Evolutionary conservation across 192 early-diverging fungal genomes (phyloP).

Genomic region (Backusella tarrabulga): DNA sequence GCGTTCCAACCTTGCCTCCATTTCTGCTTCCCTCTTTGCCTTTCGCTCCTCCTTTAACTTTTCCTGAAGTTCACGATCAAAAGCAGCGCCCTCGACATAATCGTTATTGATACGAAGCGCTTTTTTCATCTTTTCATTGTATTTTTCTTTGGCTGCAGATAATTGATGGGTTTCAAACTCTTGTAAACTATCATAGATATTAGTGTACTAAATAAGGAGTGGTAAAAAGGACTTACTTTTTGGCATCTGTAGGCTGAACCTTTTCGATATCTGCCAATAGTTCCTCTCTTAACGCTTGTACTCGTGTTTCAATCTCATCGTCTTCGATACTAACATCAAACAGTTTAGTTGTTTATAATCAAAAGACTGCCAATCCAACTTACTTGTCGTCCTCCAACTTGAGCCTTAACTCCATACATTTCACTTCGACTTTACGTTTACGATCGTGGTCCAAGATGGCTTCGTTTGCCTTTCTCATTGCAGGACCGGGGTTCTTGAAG

Average conservation of each 20-base stretch:
- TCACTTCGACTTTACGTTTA: constrained; percentile 86
- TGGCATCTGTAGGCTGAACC: constrained; percentile 22
- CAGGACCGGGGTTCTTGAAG: constrained; percentile 11
- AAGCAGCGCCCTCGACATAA: constrained; percentile 75
- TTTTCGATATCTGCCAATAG: constrained; percentile 55
- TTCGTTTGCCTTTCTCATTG: constrained; percentile 59
- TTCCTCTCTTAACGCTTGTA: constrained; percentile 56
- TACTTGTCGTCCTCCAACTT: constrained; percentile 76
- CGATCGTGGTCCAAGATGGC: constrained; percentile 85
- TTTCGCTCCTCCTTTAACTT: constrained; percentile 25
- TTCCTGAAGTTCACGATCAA: constrained; percentile 72
- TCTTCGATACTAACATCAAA: constrained; percentile 46
- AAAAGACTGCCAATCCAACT: background rate
- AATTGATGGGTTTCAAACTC: constrained; percentile 70
- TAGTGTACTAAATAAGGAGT: background rate
- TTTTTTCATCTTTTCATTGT: constrained; percentile 60
- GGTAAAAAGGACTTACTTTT: constrained; percentile 18
- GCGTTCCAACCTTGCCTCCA: background rate
- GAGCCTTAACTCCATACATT: constrained; percentile 78
- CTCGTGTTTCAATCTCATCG: constrained; percentile 63
- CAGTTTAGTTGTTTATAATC: background rate
- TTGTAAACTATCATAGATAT: constrained; percentile 35
- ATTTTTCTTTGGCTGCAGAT: constrained; percentile 65
- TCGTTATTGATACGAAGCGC: constrained; percentile 68
- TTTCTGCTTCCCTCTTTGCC: background rate